Conservation (phyloP, 495 filamentous ascomycete species). For the Pyrenula aspistea region DNA sequence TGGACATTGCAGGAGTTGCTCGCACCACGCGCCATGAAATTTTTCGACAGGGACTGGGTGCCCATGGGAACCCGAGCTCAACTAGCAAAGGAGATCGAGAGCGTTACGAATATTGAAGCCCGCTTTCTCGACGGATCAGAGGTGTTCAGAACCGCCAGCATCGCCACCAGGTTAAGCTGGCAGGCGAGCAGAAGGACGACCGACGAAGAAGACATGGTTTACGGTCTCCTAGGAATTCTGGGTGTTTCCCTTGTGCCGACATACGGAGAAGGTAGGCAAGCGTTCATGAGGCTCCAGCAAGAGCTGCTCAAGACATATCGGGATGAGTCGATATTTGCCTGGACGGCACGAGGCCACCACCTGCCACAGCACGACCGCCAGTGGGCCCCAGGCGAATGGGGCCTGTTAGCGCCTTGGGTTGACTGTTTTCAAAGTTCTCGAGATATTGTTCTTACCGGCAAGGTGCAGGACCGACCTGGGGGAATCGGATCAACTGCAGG, state of each 20-base stretch:
- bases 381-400: too few relatives aligned
- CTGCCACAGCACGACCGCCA: too few relatives aligned
- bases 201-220: slow-evolving; percentile 6
- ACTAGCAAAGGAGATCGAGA: neutral
- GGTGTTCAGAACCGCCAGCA: too few relatives aligned
- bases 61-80: slow-evolving; percentile 5
- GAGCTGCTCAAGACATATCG: slow-evolving; percentile 4
- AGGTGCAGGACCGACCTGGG: too few relatives aligned
- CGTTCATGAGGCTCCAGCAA: slow-evolving; percentile 5
- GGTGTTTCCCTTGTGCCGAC: slow-evolving; percentile 8
- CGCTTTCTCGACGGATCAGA: too few relatives aligned
- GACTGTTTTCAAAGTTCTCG: too few relatives aligned
- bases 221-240: slow-evolving; percentile 9
- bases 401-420: too few relatives aligned
- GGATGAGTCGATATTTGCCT: slow-evolving; percentile 7
- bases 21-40: slow-evolving; percentile 2
- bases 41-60: slow-evolving; percentile 7
- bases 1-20: slow-evolving; percentile 4
- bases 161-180: slow-evolving; percentile 3
- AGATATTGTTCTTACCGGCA: too few relatives aligned
- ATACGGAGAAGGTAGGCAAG: slow-evolving; percentile 5
- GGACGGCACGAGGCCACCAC: too few relatives aligned
- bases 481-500: too few relatives aligned
- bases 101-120: slow-evolving; percentile 8
- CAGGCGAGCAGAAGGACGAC: slow-evolving; percentile 4